Evolutionary conservation across 495 filamentous ascomycete genomes (phyloP), one percentile per base, ranked within the genome.

Genomic region (Chlorociboria aeruginascens): DNA sequence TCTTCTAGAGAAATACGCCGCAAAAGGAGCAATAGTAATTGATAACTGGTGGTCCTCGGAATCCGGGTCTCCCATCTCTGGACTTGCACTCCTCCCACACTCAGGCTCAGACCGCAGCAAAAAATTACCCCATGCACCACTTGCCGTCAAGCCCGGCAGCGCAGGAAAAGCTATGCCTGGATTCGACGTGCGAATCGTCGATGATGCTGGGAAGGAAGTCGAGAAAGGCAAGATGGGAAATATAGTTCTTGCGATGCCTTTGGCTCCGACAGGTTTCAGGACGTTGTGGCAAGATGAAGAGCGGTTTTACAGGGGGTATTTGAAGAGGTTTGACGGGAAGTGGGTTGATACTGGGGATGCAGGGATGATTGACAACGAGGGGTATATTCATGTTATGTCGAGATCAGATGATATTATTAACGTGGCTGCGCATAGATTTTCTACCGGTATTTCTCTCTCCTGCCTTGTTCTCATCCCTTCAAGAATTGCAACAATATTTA

Each of bases 11-110:
- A 67, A 73, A 44, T 78, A 86, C 53, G 81, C 75, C 33, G 76
- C 78, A 0, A 66, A 64, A 0, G 72, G 73, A 29, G 79, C 86
- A 0, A 66, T 74, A 28, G 85, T 95, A 12, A 71, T 95, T 43
- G 89, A 96, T 61, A 94, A 95, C 59, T 96, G 89, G 89, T 96
- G 89, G 89, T 90, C 85, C 3, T 90, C 86, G 1, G 89, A 95
- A 63, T 86, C 84, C 1, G 89, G 89, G 7, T 86, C 83, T 4
- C 89, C 89, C 6, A 95, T 96, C 50, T 81, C 89, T 0, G 89
- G 86, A 1, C 67, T 94, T 25, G 79, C 85, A 7, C 66, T 94
- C 32, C 67, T 74, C 4, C 74, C 79, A 3, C 65, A 69, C 38
- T 65, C 69, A 2, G 78, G 67, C 0, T 64, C 61, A 41, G 57